phyloP scores from a whole-genome alignment of 2,329 filamentous ascomycete genomes.

The Zymoseptoria tritici region DNA sequence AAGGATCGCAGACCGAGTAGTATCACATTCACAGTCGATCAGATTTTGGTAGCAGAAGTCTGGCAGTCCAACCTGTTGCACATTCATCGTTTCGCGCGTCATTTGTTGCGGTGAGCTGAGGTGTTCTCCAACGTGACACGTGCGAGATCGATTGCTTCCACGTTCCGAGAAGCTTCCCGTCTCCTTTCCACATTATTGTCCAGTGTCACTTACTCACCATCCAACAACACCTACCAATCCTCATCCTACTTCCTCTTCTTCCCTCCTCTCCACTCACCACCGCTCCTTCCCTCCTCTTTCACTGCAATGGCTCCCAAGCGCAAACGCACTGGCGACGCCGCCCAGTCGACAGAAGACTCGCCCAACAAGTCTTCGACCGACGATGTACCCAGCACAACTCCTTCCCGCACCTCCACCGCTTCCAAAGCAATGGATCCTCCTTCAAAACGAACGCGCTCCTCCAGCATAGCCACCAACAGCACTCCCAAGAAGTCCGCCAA shows the following conservation, averaged over 20 bases:
- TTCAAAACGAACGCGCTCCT: constrained; percentile 67
- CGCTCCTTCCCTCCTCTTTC: not conserved
- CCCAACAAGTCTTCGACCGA: constrained; percentile 50
- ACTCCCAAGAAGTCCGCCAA: not conserved
- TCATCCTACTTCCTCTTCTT: not conserved
- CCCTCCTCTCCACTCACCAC: not conserved
- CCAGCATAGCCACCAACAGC: constrained; percentile 32
- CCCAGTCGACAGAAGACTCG: not conserved
- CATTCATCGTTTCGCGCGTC: not conserved
- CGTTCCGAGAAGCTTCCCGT: not conserved
- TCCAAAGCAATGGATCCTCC: constrained; percentile 55
- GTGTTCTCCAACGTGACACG: not conserved
- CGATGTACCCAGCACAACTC: constrained; percentile 66
- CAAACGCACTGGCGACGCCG: constrained; percentile 55
- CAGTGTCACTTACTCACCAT: not conserved
- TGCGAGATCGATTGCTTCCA: not conserved
- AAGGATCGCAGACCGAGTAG: not conserved
- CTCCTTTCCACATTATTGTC: not conserved
- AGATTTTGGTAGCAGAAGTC: not conserved
- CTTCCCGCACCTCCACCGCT: not conserved
- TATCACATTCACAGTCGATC: not conserved
- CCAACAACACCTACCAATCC: not conserved
- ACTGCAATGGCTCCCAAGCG: constrained; percentile 55
- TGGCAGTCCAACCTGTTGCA: not conserved
- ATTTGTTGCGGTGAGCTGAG: not conserved